Evolutionary conservation across 805 yeast species (phyloP).

Genomic region (Kodamaea leandrae): DNA sequence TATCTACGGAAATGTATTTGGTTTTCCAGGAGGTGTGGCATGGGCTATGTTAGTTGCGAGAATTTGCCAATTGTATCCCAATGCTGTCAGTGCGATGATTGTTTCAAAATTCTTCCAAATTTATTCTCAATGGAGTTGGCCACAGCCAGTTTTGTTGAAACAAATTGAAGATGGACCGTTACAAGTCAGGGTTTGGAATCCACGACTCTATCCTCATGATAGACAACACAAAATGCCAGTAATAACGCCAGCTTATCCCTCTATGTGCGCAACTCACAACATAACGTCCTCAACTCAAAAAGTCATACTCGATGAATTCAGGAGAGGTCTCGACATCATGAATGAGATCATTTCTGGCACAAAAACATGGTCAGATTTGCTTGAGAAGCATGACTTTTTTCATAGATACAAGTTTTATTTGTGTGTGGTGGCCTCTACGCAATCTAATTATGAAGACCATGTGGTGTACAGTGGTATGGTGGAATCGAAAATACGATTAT

Average conservation of each 20-base stretch:
- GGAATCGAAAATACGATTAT: constrained; percentile 77
- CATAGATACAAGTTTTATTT: constrained; percentile 81
- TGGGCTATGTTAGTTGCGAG: constrained; percentile 99
- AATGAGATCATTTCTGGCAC: constrained; percentile 63
- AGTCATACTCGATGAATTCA: constrained; percentile 74
- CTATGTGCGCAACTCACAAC: constrained; percentile 99
- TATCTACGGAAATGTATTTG: constrained; percentile 89
- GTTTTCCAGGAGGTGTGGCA: constrained; percentile 99
- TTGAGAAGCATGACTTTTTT: constrained; percentile 80
- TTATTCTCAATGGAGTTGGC: constrained; percentile 93
- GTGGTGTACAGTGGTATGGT: constrained; percentile 90
- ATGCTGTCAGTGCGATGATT: constrained; percentile 89
- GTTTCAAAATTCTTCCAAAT: constrained; percentile 88
- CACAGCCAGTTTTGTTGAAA: constrained; percentile 91
- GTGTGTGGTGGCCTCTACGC: constrained; percentile 75
- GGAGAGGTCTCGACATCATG: constrained; percentile 71
- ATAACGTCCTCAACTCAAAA: constrained; percentile 85
- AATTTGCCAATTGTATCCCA: constrained; percentile 94
- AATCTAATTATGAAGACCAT: constrained; percentile 75
- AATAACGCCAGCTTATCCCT: constrained; percentile 96
- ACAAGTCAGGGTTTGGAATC: constrained; percentile 97
- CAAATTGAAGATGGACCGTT: constrained; percentile 96
- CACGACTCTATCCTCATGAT: constrained; percentile 84
- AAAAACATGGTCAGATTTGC: constrained; percentile 70
- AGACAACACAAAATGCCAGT: constrained; percentile 94